Conservation (phyloP, 2,329 filamentous ascomycete genomes). For the Aspergillus calidoustus region DNA sequence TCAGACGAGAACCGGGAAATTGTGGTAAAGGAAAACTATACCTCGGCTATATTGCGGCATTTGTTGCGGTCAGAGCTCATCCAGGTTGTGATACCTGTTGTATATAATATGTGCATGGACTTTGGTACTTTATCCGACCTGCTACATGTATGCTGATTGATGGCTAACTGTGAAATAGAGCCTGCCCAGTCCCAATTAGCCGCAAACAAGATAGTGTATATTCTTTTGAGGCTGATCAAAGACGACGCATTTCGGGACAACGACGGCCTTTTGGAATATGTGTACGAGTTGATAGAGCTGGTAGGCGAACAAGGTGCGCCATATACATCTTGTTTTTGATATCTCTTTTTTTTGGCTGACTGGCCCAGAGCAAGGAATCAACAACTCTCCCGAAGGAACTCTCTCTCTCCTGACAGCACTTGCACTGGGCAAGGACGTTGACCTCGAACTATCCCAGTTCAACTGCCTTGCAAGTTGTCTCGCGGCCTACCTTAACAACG, state of each 20-base stretch:
- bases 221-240: slow-evolving; percentile 41
- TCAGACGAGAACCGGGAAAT: slow-evolving; percentile 48
- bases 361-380: slow-evolving; percentile 38
- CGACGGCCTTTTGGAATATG: slow-evolving; percentile 39
- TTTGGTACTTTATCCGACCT: slow-evolving; percentile 39
- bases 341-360: neutral
- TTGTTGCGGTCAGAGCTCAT: slow-evolving; percentile 41
- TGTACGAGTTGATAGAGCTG: slow-evolving; percentile 47
- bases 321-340: too few relatives aligned
- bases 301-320: slow-evolving; percentile 44
- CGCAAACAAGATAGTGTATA: slow-evolving; percentile 41
- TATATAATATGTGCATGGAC: slow-evolving; percentile 53
- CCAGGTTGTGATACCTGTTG: slow-evolving; percentile 48
- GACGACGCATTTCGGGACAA: slow-evolving; percentile 38
- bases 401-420: slow-evolving; percentile 41
- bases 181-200: slow-evolving; percentile 46
- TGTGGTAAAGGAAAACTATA: slow-evolving; percentile 46
- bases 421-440: slow-evolving; percentile 31
- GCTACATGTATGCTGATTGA: neutral
- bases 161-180: slow-evolving; percentile 35
- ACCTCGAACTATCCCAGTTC: slow-evolving; percentile 37
- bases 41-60: slow-evolving; percentile 41
- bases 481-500: slow-evolving; percentile 40
- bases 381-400: slow-evolving; percentile 40
- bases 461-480: slow-evolving; percentile 39